Base-by-base conservation (phyloP, 495 filamentous ascomycete genomes). In the Podospora pseudopauciseta region DNA sequence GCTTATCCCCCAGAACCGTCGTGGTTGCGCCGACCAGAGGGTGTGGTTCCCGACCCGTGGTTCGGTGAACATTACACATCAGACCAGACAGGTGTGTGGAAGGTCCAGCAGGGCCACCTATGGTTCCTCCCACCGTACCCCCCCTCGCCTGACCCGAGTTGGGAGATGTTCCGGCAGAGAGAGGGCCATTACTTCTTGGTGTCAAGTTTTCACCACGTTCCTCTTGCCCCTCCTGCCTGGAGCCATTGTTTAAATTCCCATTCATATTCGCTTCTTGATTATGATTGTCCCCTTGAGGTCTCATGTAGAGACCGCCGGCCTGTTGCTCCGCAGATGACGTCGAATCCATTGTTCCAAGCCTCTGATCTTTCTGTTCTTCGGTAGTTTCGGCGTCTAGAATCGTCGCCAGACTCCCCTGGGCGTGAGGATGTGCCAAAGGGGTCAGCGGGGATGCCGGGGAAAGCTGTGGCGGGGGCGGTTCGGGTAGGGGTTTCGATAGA, bases 11-110 rank as follows among this genome's bases (percentile, higher is more conserved):
- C 26, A 99, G 74, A 63, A 98, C 91, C 0, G 96, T 98, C 0
- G 96, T 98, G 0, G 96, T 97, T 3, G 95, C 94, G 3, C 95
- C 95, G 4, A 99, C 95, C 3, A 97, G 81, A 13, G 95, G 89
- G 68, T 90, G 92, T 5, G 95, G 96, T 74, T 98, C 93, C 68
- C 89, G 86, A 34, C 95, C 95, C 1, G 94, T 97, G 18, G 95
- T 97, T 59, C 85, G 80, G 67, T 95, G 91, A 16, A 97, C 92
- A 82, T 97, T 97, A 80, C 93, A 97, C 75, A 97, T 94, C 74
- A 97, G 79, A 2, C 93, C 93, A 0, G 93, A 95, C 2, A 97
- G 78, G 69, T 95, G 85, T 9, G 82, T 79, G 0, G 83, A 85
- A 2, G 84, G 81, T n/a, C 74, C 69, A 28, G 80, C 73, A 0